Base-by-base conservation (phyloP, 331 rosid genomes). In the Quercus phellos region DNA sequence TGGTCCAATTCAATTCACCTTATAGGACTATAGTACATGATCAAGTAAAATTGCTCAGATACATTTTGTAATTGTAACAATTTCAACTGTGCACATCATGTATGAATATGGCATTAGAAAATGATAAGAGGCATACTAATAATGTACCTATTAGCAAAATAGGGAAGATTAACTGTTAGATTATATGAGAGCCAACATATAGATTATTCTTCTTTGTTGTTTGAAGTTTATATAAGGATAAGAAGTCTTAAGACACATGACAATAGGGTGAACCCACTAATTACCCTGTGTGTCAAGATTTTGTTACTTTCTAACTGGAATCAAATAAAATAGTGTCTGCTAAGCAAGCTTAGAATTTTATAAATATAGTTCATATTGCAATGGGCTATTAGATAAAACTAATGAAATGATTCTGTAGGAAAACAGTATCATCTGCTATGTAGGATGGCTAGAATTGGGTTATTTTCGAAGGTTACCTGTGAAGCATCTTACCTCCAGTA, bases 1-100 rank as follows among this genome's bases (percentile, higher is more conserved):
- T 78, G 32, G 76, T 72, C 51, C 56, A 81, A 63, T 55, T 51
- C n/a, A 55, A 51, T 74, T 74, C 58, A 63, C 61, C 75, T 70
- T 55, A 10, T 22, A 42, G 22, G 67, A 35, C 53, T 78, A 21
- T 21, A 72, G 3, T 51, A 51, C 51, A n/a, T 35, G 76, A 54
- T 66, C 51, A 18, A 66, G 51, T 32, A 9, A 4, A 32, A 66
- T 30, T 66, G 13, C 50, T n/a, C 51, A 46, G 24, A 21, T 66
- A n/a, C 35, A 42, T 51, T 55, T 68, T 14, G 24, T 54, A 77
- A 2, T 13, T 30, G 18, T 35, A 55, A 68, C 71, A 68, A 74
- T 35, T 68, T 68, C 26, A 32, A 38, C 27, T 43, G 8, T 17
- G 14, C 4, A 35, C 11, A 10, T 43, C 32, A 7, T 59, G 29